Evolutionary conservation across 352 stramenopile species (phyloP), one percentile per base, ranked within the genome.

Genomic region (Elongisporangium senticosum): DNA sequence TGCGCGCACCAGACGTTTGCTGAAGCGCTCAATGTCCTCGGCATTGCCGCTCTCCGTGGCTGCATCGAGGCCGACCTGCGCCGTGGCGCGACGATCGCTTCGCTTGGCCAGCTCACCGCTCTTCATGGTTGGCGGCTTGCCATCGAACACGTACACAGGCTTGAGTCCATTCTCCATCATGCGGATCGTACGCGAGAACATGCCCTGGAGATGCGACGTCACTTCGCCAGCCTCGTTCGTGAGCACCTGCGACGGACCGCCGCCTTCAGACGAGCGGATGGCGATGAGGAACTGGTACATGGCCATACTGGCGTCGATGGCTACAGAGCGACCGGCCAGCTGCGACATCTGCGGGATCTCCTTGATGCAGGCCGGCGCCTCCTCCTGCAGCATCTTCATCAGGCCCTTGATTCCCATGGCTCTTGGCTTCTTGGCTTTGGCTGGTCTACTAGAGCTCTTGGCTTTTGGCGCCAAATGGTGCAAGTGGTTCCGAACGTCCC

Each of bases 171-270:
- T 97, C 55, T 97, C 87, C 71, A 99, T 93, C 71, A 99, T 95
- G 37, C 96, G 96, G 72, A 99, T 99, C 23, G 98, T 99, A 15
- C 97, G 89, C 74, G 98, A 99, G 71, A 99, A 99, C 82, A 99
- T 98, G 54, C 98, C 98, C 65, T 95, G 83, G 51, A 95, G 59
- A 37, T 95, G 86, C 40, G 83, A 93, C 53, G 90, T 98, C 33
- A 98, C 88, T 63, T 99, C 97, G 22, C 98, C 98, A 17, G 97
- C 96, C 15, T 97, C 92, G 71, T 99, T 99, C 48, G 96, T 99
- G 7, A 99, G 80, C 71, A 96, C 96, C 58, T 95, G 83, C 11
- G 96, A 81, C 1, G 93, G 83, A 11, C 85, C 80, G 33, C 85
- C 89, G 24, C 86, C 79, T 43, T 97, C 94, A 43, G 66, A 90